A percentile compares a stretch with the other conserved stretches of the same genome.
Conservation (phyloP, 2,329 filamentous ascomycete species). For the Fusarium begoniae region DNA sequence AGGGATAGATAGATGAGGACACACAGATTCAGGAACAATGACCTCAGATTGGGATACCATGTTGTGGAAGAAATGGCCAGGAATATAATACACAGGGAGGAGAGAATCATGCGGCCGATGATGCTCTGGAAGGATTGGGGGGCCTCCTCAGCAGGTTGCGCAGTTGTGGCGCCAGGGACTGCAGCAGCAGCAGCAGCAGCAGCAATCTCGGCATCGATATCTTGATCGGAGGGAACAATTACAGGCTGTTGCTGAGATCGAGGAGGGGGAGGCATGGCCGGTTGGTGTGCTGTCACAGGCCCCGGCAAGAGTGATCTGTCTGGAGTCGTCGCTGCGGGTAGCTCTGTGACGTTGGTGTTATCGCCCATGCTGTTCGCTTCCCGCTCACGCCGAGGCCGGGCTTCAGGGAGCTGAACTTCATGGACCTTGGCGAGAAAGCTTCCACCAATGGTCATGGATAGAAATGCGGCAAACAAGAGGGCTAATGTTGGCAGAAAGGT, state of each 20-base stretch:
- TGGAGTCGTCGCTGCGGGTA: slow-evolving; percentile 37
- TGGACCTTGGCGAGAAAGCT: slow-evolving; percentile 69
- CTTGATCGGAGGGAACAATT: slow-evolving; percentile 71
- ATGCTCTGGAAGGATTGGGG: slow-evolving; percentile 62
- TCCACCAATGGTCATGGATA: slow-evolving; percentile 66
- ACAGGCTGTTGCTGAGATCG: slow-evolving; percentile 53
- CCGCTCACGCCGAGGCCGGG: slow-evolving; percentile 59
- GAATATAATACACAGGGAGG: slow-evolving; percentile 65
- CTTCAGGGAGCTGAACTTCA: slow-evolving; percentile 65
- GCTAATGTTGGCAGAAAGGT: slow-evolving; percentile 66
- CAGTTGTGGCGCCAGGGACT: slow-evolving; percentile 42
- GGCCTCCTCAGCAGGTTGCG: slow-evolving; percentile 42
- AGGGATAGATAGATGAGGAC: slow-evolving; percentile 84
- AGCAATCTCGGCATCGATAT: slow-evolving; percentile 68
- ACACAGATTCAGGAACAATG: slow-evolving; percentile 69
- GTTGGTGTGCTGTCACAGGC: slow-evolving; percentile 51
- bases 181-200: slow-evolving; percentile 49
- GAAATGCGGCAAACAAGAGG: slow-evolving; percentile 60
- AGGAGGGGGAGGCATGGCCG: slow-evolving; percentile 18
- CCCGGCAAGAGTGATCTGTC: slow-evolving; percentile 50
- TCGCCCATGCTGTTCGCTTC: slow-evolving; percentile 31
- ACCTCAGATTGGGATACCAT: slow-evolving; percentile 66
- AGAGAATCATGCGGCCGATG: slow-evolving; percentile 65
- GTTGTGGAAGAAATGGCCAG: slow-evolving; percentile 67
- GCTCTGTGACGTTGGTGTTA: slow-evolving; percentile 25